These are phyloP conservation scores for Dimargaris cristalligena DNA, from an alignment of 192 early-diverging fungal species.

Conservation along the genomic window DNA sequence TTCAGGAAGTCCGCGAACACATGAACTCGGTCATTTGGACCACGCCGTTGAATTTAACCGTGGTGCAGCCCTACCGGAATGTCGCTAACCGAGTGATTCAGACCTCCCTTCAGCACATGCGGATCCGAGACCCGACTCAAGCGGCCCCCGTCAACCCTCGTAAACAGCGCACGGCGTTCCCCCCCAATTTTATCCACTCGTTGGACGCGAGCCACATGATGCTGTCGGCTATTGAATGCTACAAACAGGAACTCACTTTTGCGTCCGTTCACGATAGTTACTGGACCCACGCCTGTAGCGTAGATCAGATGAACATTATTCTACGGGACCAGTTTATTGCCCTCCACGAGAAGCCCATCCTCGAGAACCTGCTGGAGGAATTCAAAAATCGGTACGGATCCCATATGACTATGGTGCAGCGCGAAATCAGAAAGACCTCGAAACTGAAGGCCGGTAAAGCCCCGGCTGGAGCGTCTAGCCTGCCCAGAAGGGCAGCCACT, in stretches of 20 bases:
- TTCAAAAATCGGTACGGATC: constrained; percentile 61
- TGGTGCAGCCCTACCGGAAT: constrained; percentile 93
- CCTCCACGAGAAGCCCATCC: constrained; percentile 68
- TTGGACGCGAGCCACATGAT: constrained; percentile 96
- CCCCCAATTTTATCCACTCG: constrained; percentile 97
- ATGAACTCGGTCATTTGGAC: constrained; percentile 94
- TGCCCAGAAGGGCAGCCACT: not conserved
- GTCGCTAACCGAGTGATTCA: constrained; percentile 37
- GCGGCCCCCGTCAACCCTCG: constrained; percentile 66
- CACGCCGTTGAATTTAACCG: constrained; percentile 80
- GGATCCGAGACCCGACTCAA: constrained; percentile 46
- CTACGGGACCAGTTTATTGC: constrained; percentile 80
- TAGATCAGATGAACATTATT: constrained; percentile 67
- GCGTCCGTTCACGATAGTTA: constrained; percentile 96
- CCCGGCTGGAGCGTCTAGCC: not conserved
- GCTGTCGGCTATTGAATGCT: constrained; percentile 76
- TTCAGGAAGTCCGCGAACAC: constrained; percentile 31
- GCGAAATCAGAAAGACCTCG: constrained; percentile 7
- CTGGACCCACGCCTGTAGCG: constrained; percentile 91
- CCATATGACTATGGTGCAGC: constrained; percentile 42
- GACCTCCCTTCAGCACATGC: constrained; percentile 69
- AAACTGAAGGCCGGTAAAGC: constrained; percentile 12
- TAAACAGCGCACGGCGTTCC: constrained; percentile 93
- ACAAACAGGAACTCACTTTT: constrained; percentile 60
- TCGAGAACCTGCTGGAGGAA: constrained; percentile 66